Percentiles rank a stretch among this genome's conserved stretches.
Evolutionary conservation across 2,329 filamentous ascomycete genomes (phyloP).

Genomic region (Ophiostoma himal-ulmi): DNA sequence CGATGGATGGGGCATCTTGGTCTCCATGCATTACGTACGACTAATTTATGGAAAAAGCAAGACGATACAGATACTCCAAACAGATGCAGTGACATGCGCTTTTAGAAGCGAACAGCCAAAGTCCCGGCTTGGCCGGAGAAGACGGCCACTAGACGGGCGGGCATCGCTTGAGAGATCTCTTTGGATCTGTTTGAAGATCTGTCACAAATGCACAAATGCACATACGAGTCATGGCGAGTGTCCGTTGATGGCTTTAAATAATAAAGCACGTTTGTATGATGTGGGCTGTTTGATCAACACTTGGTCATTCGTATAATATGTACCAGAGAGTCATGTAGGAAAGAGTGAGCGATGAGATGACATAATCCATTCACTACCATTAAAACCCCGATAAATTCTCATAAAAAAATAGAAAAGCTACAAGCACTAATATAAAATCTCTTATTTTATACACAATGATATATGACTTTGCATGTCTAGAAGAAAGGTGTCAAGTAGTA

Average conservation of each 20-base stretch:
- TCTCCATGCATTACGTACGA: neutral
- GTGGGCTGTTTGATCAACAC: conserved; percentile 7
- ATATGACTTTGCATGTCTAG: too few species aligned
- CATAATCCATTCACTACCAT: neutral
- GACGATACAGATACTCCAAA: neutral
- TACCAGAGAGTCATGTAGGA: neutral
- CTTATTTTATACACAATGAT: too few species aligned
- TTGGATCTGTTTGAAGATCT: neutral
- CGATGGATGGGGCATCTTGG: neutral
- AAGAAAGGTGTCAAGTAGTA: too few species aligned
- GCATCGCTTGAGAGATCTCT: neutral
- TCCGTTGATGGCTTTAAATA: neutral
- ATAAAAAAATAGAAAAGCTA: too few species aligned
- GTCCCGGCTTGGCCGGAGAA: neutral
- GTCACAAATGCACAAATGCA: neutral
- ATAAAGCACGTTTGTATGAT: neutral
- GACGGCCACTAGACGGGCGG: neutral
- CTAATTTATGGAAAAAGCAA: neutral
- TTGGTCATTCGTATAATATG: neutral
- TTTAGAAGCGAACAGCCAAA: neutral
- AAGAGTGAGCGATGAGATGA: neutral
- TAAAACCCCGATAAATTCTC: neutral
- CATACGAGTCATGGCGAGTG: neutral
- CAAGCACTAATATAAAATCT: too few species aligned
- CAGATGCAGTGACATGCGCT: neutral